These are phyloP conservation scores for Sporopachydermia lactativora DNA, from an alignment of 805 yeast genomes.

Conservation along the genomic window DNA sequence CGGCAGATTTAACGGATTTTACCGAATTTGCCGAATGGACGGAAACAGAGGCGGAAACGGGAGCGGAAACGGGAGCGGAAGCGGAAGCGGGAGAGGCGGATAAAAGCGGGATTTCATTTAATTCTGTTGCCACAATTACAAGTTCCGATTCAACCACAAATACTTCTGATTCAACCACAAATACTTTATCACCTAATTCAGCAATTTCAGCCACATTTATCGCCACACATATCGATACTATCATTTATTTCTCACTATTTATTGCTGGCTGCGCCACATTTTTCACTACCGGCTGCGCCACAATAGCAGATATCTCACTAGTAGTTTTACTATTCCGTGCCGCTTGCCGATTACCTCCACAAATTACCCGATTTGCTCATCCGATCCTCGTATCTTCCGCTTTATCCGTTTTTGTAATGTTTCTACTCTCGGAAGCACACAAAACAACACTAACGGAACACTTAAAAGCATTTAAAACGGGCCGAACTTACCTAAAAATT, in stretches of 20 bases:
- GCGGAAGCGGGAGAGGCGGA: too few relatives aligned
- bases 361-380: slow-evolving; percentile 39
- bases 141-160: too few relatives aligned
- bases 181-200: slow-evolving; percentile 10
- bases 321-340: slow-evolving; percentile 42
- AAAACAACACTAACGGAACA: slow-evolving; percentile 27
- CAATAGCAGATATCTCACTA: slow-evolving; percentile 49
- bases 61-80: too few relatives aligned
- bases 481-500: slow-evolving; percentile 46
- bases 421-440: slow-evolving; percentile 42
- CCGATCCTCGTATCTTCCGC: slow-evolving; percentile 61
- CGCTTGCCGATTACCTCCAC: slow-evolving; percentile 33
- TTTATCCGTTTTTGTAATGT: slow-evolving; percentile 46
- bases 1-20: too few relatives aligned
- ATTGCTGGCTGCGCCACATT: slow-evolving; percentile 47
- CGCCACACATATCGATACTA: slow-evolving; percentile 39
- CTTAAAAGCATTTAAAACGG: slow-evolving; percentile 47
- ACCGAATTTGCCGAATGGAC: too few relatives aligned
- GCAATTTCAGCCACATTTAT: slow-evolving; percentile 22
- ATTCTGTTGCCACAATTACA: too few relatives aligned
- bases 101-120: too few relatives aligned
- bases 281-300: slow-evolving; percentile 38
- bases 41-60: too few relatives aligned
- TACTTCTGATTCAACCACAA: background rate
- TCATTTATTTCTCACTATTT: slow-evolving; percentile 32